Percentiles rank a stretch among this genome's conserved stretches.
phyloP scores from a whole-genome alignment of 345 rosid species.

The Gossypium mustelinum region DNA sequence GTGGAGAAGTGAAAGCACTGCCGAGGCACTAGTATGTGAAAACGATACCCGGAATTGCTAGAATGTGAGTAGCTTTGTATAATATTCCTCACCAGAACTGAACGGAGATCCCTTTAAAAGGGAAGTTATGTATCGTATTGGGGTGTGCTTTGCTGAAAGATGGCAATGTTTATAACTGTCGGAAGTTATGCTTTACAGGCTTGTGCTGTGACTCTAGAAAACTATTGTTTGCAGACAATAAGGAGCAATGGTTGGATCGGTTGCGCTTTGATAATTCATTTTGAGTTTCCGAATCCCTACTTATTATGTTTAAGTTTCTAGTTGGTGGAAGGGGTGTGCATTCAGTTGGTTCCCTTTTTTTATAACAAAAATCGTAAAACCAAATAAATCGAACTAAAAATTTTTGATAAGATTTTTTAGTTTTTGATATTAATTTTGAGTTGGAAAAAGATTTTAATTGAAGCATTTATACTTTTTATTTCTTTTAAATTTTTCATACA shows the following conservation, averaged over 20 bases:
- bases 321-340: not conserved
- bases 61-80: slow-evolving; percentile 18
- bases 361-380: no score
- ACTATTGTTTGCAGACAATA: slow-evolving; percentile 3
- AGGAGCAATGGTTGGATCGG: slow-evolving; percentile 11
- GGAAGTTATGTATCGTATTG: slow-evolving; percentile 3
- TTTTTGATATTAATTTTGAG: no score
- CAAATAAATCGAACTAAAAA: no score
- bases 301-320: not conserved
- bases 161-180: not conserved
- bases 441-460: no score
- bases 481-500: no score
- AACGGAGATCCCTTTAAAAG: not conserved
- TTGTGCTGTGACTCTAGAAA: not conserved
- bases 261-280: not conserved
- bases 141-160: slow-evolving; percentile 10
- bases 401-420: no score
- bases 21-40: not conserved
- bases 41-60: slow-evolving; percentile 8
- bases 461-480: no score
- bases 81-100: slow-evolving; percentile 3
- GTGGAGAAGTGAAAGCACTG: slow-evolving; percentile 24
- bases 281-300: not conserved
- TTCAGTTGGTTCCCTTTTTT: no score
- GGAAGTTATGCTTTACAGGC: not conserved